Evolutionary conservation across 345 rosid species (phyloP).

Genomic region (Lepidium sativum): DNA sequence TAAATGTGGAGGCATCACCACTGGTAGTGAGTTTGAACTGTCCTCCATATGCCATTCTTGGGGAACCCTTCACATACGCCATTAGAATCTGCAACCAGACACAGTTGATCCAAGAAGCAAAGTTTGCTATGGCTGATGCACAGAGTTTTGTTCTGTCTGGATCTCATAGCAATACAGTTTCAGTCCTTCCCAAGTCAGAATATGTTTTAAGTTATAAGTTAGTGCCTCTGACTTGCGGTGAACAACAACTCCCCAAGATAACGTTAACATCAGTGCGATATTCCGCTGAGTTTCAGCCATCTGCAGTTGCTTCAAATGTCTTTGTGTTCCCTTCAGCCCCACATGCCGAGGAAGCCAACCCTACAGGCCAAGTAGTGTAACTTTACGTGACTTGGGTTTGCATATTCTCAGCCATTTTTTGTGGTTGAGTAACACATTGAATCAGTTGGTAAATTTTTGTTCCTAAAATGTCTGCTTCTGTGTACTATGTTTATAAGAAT

Average conservation of each 20-base stretch:
- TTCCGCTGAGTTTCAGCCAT: constrained; percentile 69
- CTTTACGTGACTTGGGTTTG: not conserved
- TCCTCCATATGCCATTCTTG: constrained; percentile 79
- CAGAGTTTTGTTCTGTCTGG: constrained; percentile 79
- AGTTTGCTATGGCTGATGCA: constrained; percentile 66
- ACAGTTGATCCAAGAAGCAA: constrained; percentile 78
- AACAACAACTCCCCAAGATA: constrained; percentile 71
- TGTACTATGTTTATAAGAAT: not conserved
- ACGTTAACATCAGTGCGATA: constrained; percentile 59
- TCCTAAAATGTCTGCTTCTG: not conserved
- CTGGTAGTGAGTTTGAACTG: constrained; percentile 61
- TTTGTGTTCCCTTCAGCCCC: constrained; percentile 72
- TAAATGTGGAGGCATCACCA: constrained; percentile 61
- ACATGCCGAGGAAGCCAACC: constrained; percentile 7
- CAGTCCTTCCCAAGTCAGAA: constrained; percentile 65
- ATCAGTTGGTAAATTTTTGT: not conserved
- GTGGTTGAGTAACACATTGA: not conserved
- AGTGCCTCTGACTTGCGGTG: constrained; percentile 78
- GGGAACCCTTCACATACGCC: constrained; percentile 64
- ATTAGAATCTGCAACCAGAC: constrained; percentile 68
- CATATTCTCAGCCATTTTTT: not conserved
- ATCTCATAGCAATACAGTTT: constrained; percentile 55
- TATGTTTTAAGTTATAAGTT: constrained; percentile 53
- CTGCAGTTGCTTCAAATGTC: constrained; percentile 48
- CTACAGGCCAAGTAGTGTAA: constrained; percentile 8